A percentile compares a stretch with the other conserved stretches of the same genome.
Evolutionary conservation across 768 basidiomycete genomes (phyloP).

Genomic region (Termitomyces sp.): DNA sequence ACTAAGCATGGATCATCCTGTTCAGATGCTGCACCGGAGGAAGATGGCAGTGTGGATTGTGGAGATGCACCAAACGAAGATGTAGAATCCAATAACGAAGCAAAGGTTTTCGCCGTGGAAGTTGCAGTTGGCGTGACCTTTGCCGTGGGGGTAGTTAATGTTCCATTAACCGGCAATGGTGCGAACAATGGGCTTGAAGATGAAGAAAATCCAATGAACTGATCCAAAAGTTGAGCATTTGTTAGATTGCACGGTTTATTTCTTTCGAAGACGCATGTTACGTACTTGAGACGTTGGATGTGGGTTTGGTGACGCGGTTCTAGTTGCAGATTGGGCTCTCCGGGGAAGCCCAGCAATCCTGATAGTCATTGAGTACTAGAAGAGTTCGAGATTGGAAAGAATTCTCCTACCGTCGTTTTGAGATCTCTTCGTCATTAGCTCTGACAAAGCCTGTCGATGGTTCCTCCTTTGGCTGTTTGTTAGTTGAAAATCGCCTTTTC

Average conservation of each 20-base stretch:
- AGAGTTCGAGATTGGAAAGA: conserved; percentile 7
- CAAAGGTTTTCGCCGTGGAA: conserved; percentile 48
- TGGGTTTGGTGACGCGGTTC: conserved; percentile 1
- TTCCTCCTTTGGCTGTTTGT: conserved; percentile 30
- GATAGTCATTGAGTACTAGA: conserved; percentile 23
- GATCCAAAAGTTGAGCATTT: neutral
- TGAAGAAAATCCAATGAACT: conserved; percentile 1
- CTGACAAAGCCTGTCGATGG: conserved; percentile 33
- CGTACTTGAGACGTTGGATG: conserved; percentile 1
- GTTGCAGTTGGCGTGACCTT: conserved; percentile 33
- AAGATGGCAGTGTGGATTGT: conserved; percentile 3
- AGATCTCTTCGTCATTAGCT: conserved; percentile 8
- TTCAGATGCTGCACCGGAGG: conserved; percentile 12
- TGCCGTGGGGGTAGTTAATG: conserved; percentile 12
- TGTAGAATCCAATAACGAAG: conserved; percentile 32
- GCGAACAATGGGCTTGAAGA: neutral
- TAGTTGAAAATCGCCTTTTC: neutral
- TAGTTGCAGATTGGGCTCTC: conserved; percentile 3
- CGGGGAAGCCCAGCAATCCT: conserved; percentile 12
- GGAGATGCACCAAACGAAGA: conserved; percentile 1
- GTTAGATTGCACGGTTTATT: conserved; percentile 9
- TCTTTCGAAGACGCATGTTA: conserved; percentile 10
- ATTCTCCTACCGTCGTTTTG: conserved; percentile 2
- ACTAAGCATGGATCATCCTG: conserved; percentile 31
- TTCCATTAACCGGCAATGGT: neutral